Evolutionary conservation across 2,329 filamentous ascomycete genomes (phyloP), one percentile per base, ranked within the genome.

Genomic region (Byssochlamys sp.): DNA sequence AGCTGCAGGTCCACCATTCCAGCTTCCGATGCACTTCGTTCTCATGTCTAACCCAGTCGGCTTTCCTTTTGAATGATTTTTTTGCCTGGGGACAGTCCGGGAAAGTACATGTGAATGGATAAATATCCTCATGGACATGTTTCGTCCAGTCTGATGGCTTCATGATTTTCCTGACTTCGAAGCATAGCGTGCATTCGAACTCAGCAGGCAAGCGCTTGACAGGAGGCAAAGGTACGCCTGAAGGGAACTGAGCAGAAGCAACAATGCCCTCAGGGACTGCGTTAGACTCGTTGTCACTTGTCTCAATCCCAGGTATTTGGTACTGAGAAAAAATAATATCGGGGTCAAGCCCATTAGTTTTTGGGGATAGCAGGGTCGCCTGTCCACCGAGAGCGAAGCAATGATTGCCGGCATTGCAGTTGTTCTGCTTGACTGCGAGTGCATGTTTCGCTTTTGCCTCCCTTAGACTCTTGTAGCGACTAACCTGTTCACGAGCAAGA

Each of bases 61-160:
- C 91, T 73, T 96, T 96, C 53, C 91, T 84, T 74, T 96, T 96
- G 78, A 96, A 96, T 35, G 90, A 91, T 73, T 95, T 95, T 72
- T 95, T 95, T 19, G 89, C 85, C 53, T 95, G 90, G 7, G 83
- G 82, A 69, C 91, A 96, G 54, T 84, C 81, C 1, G 88, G 84
- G 77, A 92, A 96, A 0, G 91, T 96, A 73, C 91, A 96, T 2
- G 90, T 95, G 65, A 96, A 96, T 0, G 91, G 91, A 69, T 94
- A 89, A 0, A 96, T 84, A 69, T 96, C 91, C 73, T 96, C 91
- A 65, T 95, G 90, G 0, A 96, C 89, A 67, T 96, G 91, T 71
- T 96, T 96, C 1, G 91, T 95, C 91, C 91, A 96, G 72, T 96
- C 91, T 0, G 91, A 96, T 14, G 91, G 91, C 71, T 96, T 96